Evolutionary conservation across 2,329 filamentous ascomycete species (phyloP).

Genomic region (Aureobasidium sp.): DNA sequence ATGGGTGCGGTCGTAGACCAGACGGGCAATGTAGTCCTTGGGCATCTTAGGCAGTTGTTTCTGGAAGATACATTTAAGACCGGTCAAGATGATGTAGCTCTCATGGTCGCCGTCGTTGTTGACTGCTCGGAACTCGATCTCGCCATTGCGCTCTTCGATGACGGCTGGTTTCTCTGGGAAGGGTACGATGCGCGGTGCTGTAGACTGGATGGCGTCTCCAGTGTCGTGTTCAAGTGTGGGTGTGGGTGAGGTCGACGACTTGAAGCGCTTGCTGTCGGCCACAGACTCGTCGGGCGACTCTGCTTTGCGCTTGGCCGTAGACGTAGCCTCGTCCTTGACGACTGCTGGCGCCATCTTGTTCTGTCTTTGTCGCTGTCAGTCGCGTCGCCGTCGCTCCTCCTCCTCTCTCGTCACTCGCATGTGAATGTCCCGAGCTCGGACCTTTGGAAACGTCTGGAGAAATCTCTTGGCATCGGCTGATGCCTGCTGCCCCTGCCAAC

Average conservation of each 20-base stretch:
- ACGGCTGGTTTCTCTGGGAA: slow-evolving; percentile 94
- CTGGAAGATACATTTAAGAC: slow-evolving; percentile 95
- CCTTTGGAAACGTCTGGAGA: neutral
- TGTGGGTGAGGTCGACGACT: slow-evolving; percentile 38
- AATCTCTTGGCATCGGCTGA: neutral
- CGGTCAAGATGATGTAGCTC: slow-evolving; percentile 88
- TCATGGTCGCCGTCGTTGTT: slow-evolving; percentile 90
- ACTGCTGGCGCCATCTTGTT: slow-evolving; percentile 9
- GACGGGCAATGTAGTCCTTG: slow-evolving; percentile 94
- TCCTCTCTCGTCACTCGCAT: neutral
- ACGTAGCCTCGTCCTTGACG: slow-evolving; percentile 29
- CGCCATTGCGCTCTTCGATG: slow-evolving; percentile 84
- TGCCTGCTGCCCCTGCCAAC: neutral
- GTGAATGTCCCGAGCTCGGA: neutral
- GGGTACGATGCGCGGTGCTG: slow-evolving; percentile 52
- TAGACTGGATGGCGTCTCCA: slow-evolving; percentile 38
- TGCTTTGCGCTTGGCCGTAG: slow-evolving; percentile 63
- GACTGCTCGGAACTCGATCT: slow-evolving; percentile 95
- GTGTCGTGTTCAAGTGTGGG: slow-evolving; percentile 28
- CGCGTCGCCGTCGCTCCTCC: neutral
- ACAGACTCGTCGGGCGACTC: slow-evolving; percentile 53
- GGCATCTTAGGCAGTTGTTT: slow-evolving; percentile 99
- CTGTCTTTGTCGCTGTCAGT: neutral
- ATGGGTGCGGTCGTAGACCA: slow-evolving; percentile 96
- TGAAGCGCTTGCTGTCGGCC: slow-evolving; percentile 58